phyloP scores from a whole-genome alignment of 2,329 filamentous ascomycete genomes.

The Exophiala lecanii-corni region DNA sequence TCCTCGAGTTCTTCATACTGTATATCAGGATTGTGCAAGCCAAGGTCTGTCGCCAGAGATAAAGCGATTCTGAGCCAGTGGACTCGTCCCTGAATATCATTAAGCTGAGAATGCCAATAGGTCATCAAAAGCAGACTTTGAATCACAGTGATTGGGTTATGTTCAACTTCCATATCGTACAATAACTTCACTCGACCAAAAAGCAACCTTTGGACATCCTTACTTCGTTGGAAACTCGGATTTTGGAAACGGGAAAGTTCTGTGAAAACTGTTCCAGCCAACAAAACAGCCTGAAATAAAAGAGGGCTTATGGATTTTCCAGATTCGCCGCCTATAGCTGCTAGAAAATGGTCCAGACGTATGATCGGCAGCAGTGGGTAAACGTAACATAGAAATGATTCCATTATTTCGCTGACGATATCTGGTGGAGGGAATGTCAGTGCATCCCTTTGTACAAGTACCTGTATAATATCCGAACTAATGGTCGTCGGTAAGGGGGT shows the following conservation, averaged over 20 bases:
- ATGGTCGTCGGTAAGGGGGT: slow-evolving; percentile 1
- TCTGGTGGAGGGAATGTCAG: slow-evolving; percentile 1
- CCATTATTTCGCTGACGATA: not conserved
- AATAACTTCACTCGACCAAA: slow-evolving; percentile 4
- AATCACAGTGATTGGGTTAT: slow-evolving; percentile 1
- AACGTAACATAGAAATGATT: slow-evolving; percentile 2
- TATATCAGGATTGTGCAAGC: slow-evolving; percentile 2
- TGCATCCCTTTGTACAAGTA: slow-evolving; percentile 1
- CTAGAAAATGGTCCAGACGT: slow-evolving; percentile 2
- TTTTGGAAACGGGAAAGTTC: slow-evolving; percentile 1
- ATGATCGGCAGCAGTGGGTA: slow-evolving; percentile 2
- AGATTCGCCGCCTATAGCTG: not conserved
- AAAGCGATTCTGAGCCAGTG: slow-evolving; percentile 5
- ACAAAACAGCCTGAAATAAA: slow-evolving; percentile 3
- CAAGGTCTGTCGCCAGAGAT: slow-evolving; percentile 4
- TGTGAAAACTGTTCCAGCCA: slow-evolving; percentile 2
- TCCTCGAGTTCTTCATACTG: slow-evolving; percentile 2
- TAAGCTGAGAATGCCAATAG: slow-evolving; percentile 5
- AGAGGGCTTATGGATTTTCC: slow-evolving; percentile 2
- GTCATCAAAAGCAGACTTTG: slow-evolving; percentile 6
- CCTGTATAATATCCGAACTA: not conserved
- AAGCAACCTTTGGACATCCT: slow-evolving; percentile 2
- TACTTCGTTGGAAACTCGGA: slow-evolving; percentile 3
- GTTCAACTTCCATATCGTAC: slow-evolving; percentile 5
- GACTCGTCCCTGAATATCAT: slow-evolving; percentile 4